Base-by-base conservation (phyloP, 2,329 filamentous ascomycete genomes). In the Ceratocystiopsis brevicomis region DNA sequence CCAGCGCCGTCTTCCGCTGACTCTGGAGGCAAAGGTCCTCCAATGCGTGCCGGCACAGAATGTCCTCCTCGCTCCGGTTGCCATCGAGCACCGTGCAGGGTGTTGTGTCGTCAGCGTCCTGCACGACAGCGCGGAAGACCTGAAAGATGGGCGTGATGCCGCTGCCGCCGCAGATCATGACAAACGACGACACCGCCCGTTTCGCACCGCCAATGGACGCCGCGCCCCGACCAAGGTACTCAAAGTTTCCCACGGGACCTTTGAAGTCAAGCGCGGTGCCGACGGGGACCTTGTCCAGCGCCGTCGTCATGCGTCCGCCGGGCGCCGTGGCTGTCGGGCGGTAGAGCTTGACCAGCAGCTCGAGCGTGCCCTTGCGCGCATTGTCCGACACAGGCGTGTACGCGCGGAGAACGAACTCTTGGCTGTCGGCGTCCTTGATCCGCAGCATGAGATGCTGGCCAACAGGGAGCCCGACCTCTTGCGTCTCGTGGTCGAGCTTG, bases 61-160 rank as follows among this genome's bases (percentile, higher is more conserved):
- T 92, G 55, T 95, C 87, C 49, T 80, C 76, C 43, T 83, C 72
- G 8, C 67, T 54, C 13, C 83, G 65, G 53, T 95, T 95, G 0
- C 85, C 84, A 53, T 93, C 69, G 0, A 95, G 62, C 0, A 95
- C 67, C 1, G 80, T 61, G 53, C 84, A 93, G 2, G 57, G 61
- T 0, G 82, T 90, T 10, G 58, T 50, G 53, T 88, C 82, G 0
- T 64, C 56, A 1, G 56, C 51, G 47, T 90, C 74, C 40, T 69
- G 64, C 48, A 88, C 74, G 39, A 92, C 72, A 0, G 82, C 79
- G 8, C 82, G 67, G 42, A 92, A 64, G 3, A 93, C 81, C 54
- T 90, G 82, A 56, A 78, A 90, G 49, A 94, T 82, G 0, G 87
- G 87, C n/a, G 87, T 94, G 53, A 95, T 81, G 1, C 87, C 87